phyloP scores from a whole-genome alignment of 768 basidiomycete species.

The Glaciozyma antarctica region DNA sequence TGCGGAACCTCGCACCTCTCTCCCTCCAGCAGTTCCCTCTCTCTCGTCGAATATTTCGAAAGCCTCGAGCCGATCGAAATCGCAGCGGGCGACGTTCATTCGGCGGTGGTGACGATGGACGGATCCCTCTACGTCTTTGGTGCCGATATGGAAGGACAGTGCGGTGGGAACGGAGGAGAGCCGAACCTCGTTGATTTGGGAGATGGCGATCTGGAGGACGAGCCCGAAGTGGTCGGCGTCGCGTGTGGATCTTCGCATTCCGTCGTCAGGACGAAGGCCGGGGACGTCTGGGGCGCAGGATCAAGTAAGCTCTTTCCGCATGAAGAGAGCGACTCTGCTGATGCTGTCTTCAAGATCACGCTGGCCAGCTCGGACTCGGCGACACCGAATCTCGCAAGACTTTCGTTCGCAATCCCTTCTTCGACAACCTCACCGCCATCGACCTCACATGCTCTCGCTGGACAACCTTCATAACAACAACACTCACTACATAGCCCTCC shows the following conservation, averaged over 20 bases:
- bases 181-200: slow-evolving; percentile 9
- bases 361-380: slow-evolving; percentile 1
- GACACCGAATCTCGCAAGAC: neutral
- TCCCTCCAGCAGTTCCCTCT: neutral
- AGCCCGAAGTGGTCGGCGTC: neutral
- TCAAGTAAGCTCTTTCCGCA: slow-evolving; percentile 3
- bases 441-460: neutral
- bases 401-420: neutral
- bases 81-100: slow-evolving; percentile 14
- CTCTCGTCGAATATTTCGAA: slow-evolving; percentile 19
- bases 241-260: slow-evolving; percentile 8
- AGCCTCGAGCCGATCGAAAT: neutral
- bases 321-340: too few species aligned
- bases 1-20: slow-evolving; percentile 2
- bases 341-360: neutral
- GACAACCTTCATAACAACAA: neutral
- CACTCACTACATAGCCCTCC: neutral
- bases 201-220: neutral
- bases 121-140: slow-evolving; percentile 16
- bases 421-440: neutral
- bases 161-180: slow-evolving; percentile 10
- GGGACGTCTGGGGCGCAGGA: slow-evolving; percentile 14
- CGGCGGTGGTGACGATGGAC: slow-evolving; percentile 3
- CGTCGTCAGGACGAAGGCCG: slow-evolving; percentile 1
- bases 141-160: slow-evolving; percentile 5